Conservation (phyloP, 2,329 filamentous ascomycete species). For the Fusarium sp. region DNA sequence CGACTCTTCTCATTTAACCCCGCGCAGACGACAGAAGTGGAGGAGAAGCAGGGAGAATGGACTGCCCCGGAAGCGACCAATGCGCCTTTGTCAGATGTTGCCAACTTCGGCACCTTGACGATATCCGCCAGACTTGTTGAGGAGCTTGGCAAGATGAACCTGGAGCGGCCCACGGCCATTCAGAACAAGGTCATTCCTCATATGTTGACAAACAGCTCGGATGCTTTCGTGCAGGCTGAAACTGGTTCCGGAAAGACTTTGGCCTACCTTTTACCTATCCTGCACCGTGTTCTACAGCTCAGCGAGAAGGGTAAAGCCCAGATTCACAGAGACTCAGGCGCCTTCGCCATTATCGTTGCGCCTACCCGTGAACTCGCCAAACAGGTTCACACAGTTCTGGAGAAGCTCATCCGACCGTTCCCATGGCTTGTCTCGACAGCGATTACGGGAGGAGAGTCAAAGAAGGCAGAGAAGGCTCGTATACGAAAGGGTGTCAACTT, state of each 20-base stretch:
- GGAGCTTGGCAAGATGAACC: slow-evolving; percentile 86
- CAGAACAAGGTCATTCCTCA: slow-evolving; percentile 90
- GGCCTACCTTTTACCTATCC: slow-evolving; percentile 92
- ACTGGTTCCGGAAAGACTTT: slow-evolving; percentile 98
- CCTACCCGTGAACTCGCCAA: slow-evolving; percentile 95
- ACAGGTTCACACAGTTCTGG: slow-evolving; percentile 89
- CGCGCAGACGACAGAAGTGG: slow-evolving; percentile 72
- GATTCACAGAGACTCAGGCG: slow-evolving; percentile 85
- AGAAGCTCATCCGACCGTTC: slow-evolving; percentile 86
- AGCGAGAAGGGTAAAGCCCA: slow-evolving; percentile 69
- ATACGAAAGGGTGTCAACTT: slow-evolving; percentile 96
- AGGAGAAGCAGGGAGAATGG: slow-evolving; percentile 64
- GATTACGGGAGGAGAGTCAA: slow-evolving; percentile 77
- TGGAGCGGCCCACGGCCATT: slow-evolving; percentile 94
- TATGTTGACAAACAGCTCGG: slow-evolving; percentile 81
- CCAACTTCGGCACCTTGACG: slow-evolving; percentile 88
- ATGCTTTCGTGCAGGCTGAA: slow-evolving; percentile 96
- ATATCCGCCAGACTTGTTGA: slow-evolving; percentile 83
- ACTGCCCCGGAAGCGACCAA: slow-evolving; percentile 82
- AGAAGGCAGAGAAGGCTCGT: slow-evolving; percentile 89
- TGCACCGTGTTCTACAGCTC: slow-evolving; percentile 87
- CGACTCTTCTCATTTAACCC: slow-evolving; percentile 95
- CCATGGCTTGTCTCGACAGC: slow-evolving; percentile 95
- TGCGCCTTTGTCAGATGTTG: slow-evolving; percentile 86
- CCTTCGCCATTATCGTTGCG: slow-evolving; percentile 94